These are phyloP conservation scores for Yarrowia yakushimensis DNA, from an alignment of 805 yeast species.

Conservation along the genomic window DNA sequence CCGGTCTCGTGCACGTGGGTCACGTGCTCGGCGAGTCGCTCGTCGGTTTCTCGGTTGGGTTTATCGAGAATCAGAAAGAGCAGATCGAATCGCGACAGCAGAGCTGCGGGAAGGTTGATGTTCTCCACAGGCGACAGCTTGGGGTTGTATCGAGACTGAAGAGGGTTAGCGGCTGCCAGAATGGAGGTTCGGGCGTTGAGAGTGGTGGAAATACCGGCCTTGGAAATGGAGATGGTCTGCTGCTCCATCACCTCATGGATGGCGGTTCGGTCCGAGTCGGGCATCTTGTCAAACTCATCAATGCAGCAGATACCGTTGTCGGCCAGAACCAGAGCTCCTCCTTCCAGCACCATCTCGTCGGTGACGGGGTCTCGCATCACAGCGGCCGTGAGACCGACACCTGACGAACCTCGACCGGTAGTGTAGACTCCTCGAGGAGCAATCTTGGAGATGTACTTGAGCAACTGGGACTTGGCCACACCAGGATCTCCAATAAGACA, in stretches of 20 bases:
- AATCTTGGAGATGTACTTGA: constrained; percentile 84
- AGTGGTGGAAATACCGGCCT: constrained; percentile 96
- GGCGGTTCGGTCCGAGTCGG: constrained; percentile 93
- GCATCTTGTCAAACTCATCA: constrained; percentile 98
- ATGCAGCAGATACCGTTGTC: constrained; percentile 97
- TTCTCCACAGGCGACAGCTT: constrained; percentile 88
- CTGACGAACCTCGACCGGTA: constrained; percentile 98
- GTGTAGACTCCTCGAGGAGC: constrained; percentile 97
- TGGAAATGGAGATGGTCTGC: constrained; percentile 96
- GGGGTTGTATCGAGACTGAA: constrained; percentile 92
- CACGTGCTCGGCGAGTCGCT: constrained; percentile 86
- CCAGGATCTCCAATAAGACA: constrained; percentile 99
- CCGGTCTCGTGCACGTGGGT: constrained; percentile 94
- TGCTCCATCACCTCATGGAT: constrained; percentile 99
- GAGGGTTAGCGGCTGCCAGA: constrained; percentile 97
- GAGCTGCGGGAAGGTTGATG: constrained; percentile 94
- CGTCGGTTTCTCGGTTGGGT: constrained; percentile 77
- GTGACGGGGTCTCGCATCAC: constrained; percentile 95
- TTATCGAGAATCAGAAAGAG: constrained; percentile 81
- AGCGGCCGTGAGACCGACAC: constrained; percentile 99
- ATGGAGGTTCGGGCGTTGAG: constrained; percentile 93
- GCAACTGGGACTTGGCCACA: constrained; percentile 95
- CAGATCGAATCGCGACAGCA: constrained; percentile 90
- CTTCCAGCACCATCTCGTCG: constrained; percentile 93
- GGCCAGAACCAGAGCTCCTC: constrained; percentile 99